Base-by-base conservation (phyloP, 805 yeast genomes). In the Wickerhamomyces sydowiorum region DNA sequence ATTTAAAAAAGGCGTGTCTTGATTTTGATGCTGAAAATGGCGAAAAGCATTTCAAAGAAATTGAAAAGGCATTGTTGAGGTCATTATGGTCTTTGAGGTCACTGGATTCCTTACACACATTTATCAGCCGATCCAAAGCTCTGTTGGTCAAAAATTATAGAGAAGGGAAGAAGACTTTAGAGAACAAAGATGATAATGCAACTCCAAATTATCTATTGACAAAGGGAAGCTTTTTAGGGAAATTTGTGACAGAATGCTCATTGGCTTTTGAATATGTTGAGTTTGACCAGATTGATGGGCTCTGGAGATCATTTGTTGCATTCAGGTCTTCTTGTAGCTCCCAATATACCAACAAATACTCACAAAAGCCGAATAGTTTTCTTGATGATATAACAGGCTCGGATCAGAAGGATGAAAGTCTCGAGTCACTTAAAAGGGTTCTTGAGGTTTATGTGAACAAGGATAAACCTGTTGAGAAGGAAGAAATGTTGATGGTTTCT, bases 41-140 rank as follows among this genome's bases (percentile, higher is more conserved):
- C 3, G 32, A 36, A 13, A 45, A 42, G 10, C 43, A 62, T 40
- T 56, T 66, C 1, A 46, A 51, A 17, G 52, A 47, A 5, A 56
- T 70, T 4, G 66, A 64, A 29, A 46, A 47, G 23, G 49, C 61
- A 24, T 44, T 73, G 1, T 43, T 72, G 19, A 56, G 55, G 18
- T 57, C 63, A 4, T 32, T 76, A 2, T 78, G 83, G 82, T 52
- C 59, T 1, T 59, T 80, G 37, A 54, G 66, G 15, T 66, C 76
- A 0, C 62, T 77, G 14, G 84, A 80, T 45, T 59, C 61, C 3
- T 60, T 80, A 30, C 72, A 72, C 45, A 52, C 66, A 2, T 68
- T 65, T 46, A 48, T 72, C 9, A 44, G 56, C 8, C 56, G 56
- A 15, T 50, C 66, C 3, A 58, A 54, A n/a, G 43, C 54, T 1